Conservation (phyloP, 1,139 yeast genomes). For the Yamadazyma sp. region DNA sequence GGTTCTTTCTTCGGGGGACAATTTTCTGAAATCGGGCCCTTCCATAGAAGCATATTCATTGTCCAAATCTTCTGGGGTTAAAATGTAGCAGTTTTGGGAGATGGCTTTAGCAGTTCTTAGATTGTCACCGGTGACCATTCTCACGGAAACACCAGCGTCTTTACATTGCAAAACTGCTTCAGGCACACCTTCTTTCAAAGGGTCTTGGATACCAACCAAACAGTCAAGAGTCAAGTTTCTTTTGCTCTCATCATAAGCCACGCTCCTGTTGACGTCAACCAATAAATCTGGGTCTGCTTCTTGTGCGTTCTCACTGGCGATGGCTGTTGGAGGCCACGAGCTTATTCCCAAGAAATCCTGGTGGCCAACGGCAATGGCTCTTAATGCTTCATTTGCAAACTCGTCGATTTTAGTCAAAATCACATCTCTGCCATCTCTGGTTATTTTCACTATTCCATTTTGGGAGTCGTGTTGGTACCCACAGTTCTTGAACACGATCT, state of each 20-base stretch:
- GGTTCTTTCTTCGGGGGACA: constrained; percentile 57
- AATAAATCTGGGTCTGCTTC: constrained; percentile 52
- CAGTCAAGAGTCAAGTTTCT: constrained; percentile 55
- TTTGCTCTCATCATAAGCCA: constrained; percentile 26
- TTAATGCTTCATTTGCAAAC: constrained; percentile 74
- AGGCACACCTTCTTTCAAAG: constrained; percentile 86
- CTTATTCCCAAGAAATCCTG: constrained; percentile 53
- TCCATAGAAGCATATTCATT: constrained; percentile 76
- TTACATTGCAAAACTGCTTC: constrained; percentile 85
- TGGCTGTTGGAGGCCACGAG: constrained; percentile 67
- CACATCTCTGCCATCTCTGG: constrained; percentile 32
- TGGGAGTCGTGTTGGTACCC: constrained; percentile 27
- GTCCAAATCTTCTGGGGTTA: constrained; percentile 51
- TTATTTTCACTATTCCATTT: constrained; percentile 22
- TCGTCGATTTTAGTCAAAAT: constrained; percentile 51
- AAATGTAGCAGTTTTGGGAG: constrained; percentile 80
- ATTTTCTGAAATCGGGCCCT: constrained; percentile 82
- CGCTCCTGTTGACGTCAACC: constrained; percentile 25
- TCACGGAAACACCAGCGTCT: constrained; percentile 87
- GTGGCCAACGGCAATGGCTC: constrained; percentile 86
- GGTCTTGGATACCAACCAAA: constrained; percentile 92
- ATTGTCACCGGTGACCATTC: constrained; percentile 98
- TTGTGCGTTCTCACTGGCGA: constrained; percentile 26
- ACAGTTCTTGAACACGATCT: constrained; percentile 70
- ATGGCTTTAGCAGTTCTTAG: constrained; percentile 87